Conservation (phyloP, 257 asterid species). For the Cynanchum wilfordii region DNA sequence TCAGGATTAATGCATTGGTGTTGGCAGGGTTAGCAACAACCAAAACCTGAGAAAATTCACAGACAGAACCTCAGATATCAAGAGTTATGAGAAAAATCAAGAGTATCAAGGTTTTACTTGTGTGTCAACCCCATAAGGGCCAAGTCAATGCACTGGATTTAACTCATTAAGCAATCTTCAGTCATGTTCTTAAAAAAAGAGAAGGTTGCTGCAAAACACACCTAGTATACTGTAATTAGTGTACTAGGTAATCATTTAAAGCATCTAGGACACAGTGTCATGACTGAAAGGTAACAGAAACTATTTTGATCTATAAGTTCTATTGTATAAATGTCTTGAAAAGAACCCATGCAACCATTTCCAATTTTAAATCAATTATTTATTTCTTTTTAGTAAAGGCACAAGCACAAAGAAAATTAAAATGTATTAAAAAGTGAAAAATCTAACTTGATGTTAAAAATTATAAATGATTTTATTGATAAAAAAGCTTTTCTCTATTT, state of each 20-base stretch:
- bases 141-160: not conserved
- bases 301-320: too few species aligned
- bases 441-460: not conserved
- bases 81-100: not conserved
- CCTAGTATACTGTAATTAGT: too few species aligned
- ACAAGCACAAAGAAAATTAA: not conserved
- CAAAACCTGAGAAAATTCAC: slow-evolving; percentile 53
- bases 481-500: not conserved
- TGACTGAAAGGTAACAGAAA: not conserved
- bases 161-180: not conserved
- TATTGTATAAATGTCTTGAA: not conserved
- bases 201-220: not conserved
- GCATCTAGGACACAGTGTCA: not conserved
- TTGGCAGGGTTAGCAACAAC: slow-evolving; percentile 98
- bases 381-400: not conserved
- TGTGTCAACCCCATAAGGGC: not conserved
- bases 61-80: not conserved
- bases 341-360: not conserved
- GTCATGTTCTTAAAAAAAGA: not conserved
- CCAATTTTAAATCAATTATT: not conserved
- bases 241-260: not conserved
- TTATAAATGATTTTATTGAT: not conserved
- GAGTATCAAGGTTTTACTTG: not conserved
- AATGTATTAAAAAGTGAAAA: not conserved
- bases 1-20: slow-evolving; percentile 85